A percentile compares a stretch with the other conserved stretches of the same genome.
Evolutionary conservation across 2,329 filamentous ascomycete species (phyloP).

Genomic region (Gnomoniopsis smithogilvyi): DNA sequence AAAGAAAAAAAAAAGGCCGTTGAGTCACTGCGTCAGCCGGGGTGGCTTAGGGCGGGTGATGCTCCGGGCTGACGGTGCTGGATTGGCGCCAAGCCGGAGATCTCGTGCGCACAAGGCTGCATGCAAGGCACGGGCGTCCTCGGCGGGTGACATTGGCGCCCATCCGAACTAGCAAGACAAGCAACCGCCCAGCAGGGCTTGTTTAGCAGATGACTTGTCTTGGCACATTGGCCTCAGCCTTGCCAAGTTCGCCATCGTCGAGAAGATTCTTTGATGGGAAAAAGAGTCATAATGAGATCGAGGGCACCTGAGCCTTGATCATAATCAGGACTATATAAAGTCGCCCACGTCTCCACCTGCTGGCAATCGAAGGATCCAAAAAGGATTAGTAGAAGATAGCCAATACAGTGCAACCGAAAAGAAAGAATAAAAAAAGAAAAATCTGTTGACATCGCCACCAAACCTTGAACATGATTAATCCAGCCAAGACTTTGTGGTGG

Average conservation of each 20-base stretch:
- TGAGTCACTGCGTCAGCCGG: background rate
- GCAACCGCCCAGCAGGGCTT: background rate
- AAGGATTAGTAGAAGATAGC: too few species aligned
- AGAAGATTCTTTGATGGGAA: background rate
- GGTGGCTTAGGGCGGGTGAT: background rate
- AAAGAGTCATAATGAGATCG: background rate
- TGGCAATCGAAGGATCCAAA: too few species aligned
- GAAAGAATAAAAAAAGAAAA: background rate
- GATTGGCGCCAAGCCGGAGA: slow-evolving; percentile 7
- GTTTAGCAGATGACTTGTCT: slow-evolving; percentile 2
- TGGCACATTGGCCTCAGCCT: slow-evolving; percentile 5
- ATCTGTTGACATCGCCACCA: background rate
- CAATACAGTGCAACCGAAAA: too few species aligned
- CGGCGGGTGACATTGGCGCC: slow-evolving; percentile 8
- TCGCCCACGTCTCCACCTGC: background rate
- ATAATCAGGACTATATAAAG: background rate
- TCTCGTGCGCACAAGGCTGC: background rate
- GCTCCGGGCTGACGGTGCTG: background rate
- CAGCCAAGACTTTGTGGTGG: slow-evolving; percentile 24
- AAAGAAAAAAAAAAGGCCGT: background rate
- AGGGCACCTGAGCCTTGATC: background rate
- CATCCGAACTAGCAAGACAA: background rate
- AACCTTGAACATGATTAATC: slow-evolving; percentile 8
- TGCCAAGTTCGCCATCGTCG: background rate
- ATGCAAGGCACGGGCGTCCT: background rate